phyloP scores from a whole-genome alignment of 192 early-diverging fungal species.

The Geranomyces variabilis region DNA sequence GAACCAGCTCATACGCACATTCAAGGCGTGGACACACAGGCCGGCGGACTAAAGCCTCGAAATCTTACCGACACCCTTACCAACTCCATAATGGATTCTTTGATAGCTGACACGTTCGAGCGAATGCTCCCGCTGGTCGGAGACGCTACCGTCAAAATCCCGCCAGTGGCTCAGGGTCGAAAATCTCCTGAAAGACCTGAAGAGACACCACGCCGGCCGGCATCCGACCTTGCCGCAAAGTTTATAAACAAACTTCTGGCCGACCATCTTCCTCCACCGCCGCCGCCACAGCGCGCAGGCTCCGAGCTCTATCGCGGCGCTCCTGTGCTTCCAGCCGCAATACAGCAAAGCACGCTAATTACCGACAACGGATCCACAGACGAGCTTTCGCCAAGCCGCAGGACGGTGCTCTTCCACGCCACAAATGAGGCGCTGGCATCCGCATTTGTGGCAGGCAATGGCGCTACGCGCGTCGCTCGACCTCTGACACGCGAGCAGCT shows the following conservation, averaged over 20 bases:
- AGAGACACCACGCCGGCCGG: background rate
- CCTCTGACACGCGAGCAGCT: conserved; percentile 5
- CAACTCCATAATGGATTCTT: background rate
- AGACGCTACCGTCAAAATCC: too few species aligned
- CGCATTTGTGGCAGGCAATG: background rate
- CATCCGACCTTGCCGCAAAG: background rate
- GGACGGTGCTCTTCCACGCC: conserved; percentile 9
- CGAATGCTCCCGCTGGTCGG: background rate
- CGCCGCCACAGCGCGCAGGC: too few species aligned
- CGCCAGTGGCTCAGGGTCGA: too few species aligned
- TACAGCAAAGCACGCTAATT: too few species aligned
- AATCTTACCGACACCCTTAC: background rate
- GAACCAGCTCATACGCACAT: too few species aligned
- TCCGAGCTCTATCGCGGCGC: too few species aligned
- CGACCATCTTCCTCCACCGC: background rate
- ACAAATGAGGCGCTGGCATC: conserved; percentile 21
- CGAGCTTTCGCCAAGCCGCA: background rate
- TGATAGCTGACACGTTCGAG: background rate
- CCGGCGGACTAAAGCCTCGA: too few species aligned
- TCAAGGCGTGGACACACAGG: too few species aligned
- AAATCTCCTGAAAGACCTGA: too few species aligned
- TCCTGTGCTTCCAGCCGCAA: too few species aligned
- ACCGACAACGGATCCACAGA: background rate
- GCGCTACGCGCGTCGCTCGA: background rate
- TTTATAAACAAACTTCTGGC: background rate